phyloP scores from a whole-genome alignment of 192 early-diverging fungal genomes.

The Lobosporangium transversale region DNA sequence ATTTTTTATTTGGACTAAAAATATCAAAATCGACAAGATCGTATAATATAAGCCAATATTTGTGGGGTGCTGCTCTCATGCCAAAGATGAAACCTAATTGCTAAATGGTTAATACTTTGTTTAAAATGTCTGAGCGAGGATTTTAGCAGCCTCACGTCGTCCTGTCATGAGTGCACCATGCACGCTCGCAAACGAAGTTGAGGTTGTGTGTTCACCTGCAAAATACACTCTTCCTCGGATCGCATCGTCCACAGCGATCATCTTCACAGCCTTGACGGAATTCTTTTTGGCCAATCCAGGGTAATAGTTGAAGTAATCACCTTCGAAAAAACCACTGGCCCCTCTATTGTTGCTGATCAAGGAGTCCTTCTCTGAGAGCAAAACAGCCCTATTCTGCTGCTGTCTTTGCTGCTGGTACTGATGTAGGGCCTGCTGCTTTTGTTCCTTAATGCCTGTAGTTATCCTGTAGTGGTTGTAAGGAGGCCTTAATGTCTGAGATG shows the following conservation, averaged over 20 bases:
- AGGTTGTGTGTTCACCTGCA: constrained; percentile 60
- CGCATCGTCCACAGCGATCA: constrained; percentile 24
- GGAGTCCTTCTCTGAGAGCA: neutral
- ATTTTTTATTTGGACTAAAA: neutral
- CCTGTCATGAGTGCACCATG: constrained; percentile 61
- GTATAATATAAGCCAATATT: neutral
- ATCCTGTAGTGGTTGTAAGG: neutral
- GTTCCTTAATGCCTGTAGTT: neutral
- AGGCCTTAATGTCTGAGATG: no score
- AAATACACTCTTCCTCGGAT: constrained; percentile 43
- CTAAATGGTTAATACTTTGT: neutral
- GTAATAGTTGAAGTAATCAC: no score
- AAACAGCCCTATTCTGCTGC: neutral
- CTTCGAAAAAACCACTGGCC: no score
- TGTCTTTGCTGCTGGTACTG: neutral
- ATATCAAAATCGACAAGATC: neutral
- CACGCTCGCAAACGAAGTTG: constrained; percentile 55
- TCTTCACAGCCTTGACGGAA: neutral
- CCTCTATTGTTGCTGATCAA: neutral
- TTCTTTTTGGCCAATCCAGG: neutral
- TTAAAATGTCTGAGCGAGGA: constrained; percentile 27
- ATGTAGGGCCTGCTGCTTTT: no score
- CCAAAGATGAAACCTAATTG: neutral
- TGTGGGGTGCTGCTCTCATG: neutral
- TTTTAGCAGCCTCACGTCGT: constrained; percentile 48